phyloP scores from a whole-genome alignment of 352 stramenopile species.

The Pythium dissimile region DNA sequence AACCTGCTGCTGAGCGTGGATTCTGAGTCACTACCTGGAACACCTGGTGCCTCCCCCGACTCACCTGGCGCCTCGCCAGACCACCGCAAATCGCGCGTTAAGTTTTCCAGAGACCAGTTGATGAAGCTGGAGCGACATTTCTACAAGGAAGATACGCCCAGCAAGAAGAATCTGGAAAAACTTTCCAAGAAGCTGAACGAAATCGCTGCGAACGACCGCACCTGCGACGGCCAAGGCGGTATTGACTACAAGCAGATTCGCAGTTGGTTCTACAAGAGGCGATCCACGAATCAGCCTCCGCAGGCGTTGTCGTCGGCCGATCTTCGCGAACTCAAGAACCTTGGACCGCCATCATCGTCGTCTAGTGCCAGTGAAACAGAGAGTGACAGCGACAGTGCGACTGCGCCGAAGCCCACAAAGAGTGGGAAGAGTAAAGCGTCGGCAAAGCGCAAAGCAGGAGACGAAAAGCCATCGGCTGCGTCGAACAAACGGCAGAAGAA shows the following conservation, averaged over 20 bases:
- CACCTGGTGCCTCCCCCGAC: conserved; percentile 46
- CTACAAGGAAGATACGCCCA: conserved; percentile 77
- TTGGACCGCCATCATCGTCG: conserved; percentile 29
- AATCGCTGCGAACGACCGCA: conserved; percentile 50
- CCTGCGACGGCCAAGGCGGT: conserved; percentile 50
- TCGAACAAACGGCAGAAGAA: conserved; percentile 28
- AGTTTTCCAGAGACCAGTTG: conserved; percentile 75
- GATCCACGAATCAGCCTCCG: conserved; percentile 70
- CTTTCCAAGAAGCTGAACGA: conserved; percentile 68
- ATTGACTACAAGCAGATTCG: conserved; percentile 88
- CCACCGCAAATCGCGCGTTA: conserved; percentile 58
- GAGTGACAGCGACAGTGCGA: conserved; percentile 56
- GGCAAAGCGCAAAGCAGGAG: conserved; percentile 14
- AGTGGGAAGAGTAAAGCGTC: conserved; percentile 3
- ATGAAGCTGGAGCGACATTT: conserved; percentile 82
- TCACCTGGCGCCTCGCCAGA: conserved; percentile 73
- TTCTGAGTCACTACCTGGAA: conserved; percentile 49
- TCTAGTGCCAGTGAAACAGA: conserved; percentile 67
- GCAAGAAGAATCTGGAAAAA: conserved; percentile 78
- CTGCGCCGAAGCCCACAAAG: conserved; percentile 16
- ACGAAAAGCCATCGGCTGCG: conserved; percentile 12
- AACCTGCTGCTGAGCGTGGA: conserved; percentile 54
- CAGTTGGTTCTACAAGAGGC: conserved; percentile 87
- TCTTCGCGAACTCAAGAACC: conserved; percentile 37
- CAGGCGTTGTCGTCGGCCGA: conserved; percentile 61